phyloP scores from a whole-genome alignment of 2,329 filamentous ascomycete genomes.

The Fonsecaea erecta region DNA sequence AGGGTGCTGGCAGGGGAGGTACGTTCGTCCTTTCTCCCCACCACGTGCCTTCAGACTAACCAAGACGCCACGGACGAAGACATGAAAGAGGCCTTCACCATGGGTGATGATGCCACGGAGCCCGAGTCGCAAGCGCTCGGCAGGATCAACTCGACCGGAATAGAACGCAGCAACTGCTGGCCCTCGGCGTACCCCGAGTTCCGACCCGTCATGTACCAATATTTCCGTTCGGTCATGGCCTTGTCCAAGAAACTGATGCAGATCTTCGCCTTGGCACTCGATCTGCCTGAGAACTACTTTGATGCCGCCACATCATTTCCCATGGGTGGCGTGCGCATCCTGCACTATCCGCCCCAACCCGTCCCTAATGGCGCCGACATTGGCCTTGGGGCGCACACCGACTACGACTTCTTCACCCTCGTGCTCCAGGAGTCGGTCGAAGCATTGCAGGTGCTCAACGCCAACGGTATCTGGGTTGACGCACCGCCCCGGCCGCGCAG shows the following conservation, averaged over 20 bases:
- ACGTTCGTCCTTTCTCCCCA: slow-evolving; percentile 7
- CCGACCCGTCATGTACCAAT: slow-evolving; percentile 10
- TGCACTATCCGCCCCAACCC: slow-evolving; percentile 52
- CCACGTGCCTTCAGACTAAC: slow-evolving; percentile 1
- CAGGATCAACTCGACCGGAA: not conserved
- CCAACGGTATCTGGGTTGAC: slow-evolving; percentile 49
- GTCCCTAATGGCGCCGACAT: slow-evolving; percentile 22
- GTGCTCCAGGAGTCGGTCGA: slow-evolving; percentile 60
- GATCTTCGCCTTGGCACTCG: slow-evolving; percentile 48
- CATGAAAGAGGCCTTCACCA: slow-evolving; percentile 15
- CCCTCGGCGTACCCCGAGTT: slow-evolving; percentile 10
- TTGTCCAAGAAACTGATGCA: slow-evolving; percentile 15
- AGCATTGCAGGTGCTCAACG: slow-evolving; percentile 55
- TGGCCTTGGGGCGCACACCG: slow-evolving; percentile 54
- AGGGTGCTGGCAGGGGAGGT: slow-evolving; percentile 15
- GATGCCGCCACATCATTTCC: slow-evolving; percentile 53
- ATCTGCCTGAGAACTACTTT: slow-evolving; percentile 40
- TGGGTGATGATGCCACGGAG: slow-evolving; percentile 13
- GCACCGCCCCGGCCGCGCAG: slow-evolving; percentile 49
- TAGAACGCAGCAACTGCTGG: slow-evolving; percentile 7
- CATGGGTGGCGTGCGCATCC: slow-evolving; percentile 43
- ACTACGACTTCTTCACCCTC: slow-evolving; percentile 53
- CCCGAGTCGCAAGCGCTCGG: slow-evolving; percentile 6
- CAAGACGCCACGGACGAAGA: not conserved
- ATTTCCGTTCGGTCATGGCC: slow-evolving; percentile 6